Conservation (phyloP, 805 yeast genomes). For the Ogataea naganishii region DNA sequence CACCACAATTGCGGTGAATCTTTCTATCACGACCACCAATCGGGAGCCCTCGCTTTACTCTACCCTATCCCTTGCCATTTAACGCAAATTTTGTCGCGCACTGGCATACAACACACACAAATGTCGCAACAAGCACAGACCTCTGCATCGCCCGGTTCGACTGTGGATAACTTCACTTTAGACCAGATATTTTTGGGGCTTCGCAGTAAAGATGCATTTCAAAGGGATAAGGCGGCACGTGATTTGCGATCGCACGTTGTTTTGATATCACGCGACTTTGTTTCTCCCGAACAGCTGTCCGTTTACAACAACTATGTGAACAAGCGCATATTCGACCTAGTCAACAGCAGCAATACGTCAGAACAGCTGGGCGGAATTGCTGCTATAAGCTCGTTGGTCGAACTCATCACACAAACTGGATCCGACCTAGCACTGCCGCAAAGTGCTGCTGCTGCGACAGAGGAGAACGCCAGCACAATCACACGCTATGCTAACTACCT, state of each 20-base stretch:
- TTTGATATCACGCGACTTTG: constrained; percentile 63
- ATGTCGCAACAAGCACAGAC: too few species aligned
- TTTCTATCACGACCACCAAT: too few species aligned
- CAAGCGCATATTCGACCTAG: constrained; percentile 76
- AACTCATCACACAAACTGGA: constrained; percentile 62
- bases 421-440: constrained; percentile 20
- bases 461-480: constrained; percentile 80
- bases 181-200: constrained; percentile 46
- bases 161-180: constrained; percentile 42
- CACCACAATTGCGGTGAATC: too few species aligned
- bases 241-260: constrained; percentile 65
- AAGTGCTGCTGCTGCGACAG: constrained; percentile 30
- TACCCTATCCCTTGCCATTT: too few species aligned
- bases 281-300: constrained; percentile 72
- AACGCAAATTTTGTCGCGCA: too few species aligned
- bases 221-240: constrained; percentile 48
- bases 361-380: constrained; percentile 86
- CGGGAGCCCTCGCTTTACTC: too few species aligned
- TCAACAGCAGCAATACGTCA: constrained; percentile 61
- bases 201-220: constrained; percentile 32
- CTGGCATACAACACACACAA: too few species aligned
- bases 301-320: constrained; percentile 80
- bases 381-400: constrained; percentile 83
- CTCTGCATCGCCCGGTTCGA: too few species aligned
- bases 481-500: constrained; percentile 88